A percentile compares a stretch with the other conserved stretches of the same genome.
These are phyloP conservation scores for Penicillium coffeae DNA, from an alignment of 495 filamentous ascomycete genomes.

Conservation along the genomic window DNA sequence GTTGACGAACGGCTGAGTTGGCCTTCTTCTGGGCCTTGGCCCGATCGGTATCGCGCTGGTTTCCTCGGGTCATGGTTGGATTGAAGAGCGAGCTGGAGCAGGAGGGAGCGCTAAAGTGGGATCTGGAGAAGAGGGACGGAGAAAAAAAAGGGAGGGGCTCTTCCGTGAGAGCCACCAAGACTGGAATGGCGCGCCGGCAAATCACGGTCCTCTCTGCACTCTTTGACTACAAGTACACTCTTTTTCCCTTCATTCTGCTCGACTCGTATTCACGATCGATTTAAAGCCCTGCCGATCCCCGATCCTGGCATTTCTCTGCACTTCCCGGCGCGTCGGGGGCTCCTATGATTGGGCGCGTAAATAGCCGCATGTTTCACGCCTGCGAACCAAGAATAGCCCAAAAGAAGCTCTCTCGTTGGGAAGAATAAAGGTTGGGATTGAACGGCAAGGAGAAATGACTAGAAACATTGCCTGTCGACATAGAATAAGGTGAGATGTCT, in stretches of 20 bases:
- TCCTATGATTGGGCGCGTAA: constrained; percentile 15
- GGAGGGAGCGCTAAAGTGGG: too few species aligned
- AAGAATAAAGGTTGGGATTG: too few species aligned
- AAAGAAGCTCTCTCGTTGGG: background rate
- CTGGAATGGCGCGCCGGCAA: constrained; percentile 1
- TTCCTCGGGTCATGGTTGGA: constrained; percentile 78
- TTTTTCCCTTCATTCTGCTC: constrained; percentile 1
- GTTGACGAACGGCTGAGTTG: constrained; percentile 36
- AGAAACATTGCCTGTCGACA: too few species aligned
- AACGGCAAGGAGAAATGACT: too few species aligned
- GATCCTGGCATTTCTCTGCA: background rate
- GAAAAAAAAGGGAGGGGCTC: constrained; percentile 4
- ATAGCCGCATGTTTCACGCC: background rate
- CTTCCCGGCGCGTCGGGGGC: constrained; percentile 5
- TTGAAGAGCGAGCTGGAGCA: constrained; percentile 1
- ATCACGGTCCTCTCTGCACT: background rate
- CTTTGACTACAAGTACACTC: too few species aligned
- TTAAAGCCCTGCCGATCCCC: background rate
- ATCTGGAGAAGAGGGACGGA: background rate
- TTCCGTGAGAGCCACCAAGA: background rate
- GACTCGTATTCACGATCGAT: background rate
- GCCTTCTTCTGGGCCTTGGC: constrained; percentile 73
- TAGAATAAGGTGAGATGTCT: background rate
- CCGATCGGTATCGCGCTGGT: constrained; percentile 86
- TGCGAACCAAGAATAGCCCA: background rate